Evolutionary conservation across 2,329 filamentous ascomycete species (phyloP).

Genomic region (Fusarium sp.): DNA sequence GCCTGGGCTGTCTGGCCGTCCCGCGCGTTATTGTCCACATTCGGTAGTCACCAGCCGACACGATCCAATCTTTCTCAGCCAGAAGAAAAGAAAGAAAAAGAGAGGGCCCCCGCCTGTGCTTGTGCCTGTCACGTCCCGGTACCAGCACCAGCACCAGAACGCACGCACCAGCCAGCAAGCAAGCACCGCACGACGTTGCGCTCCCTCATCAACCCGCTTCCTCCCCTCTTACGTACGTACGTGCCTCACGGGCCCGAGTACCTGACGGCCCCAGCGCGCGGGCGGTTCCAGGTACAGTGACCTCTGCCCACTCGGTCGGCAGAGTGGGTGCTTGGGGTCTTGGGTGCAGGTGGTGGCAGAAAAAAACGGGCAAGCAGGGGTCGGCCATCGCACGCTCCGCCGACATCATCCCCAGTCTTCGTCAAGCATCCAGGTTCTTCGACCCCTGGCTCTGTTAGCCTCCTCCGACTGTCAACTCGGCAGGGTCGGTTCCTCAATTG

Average conservation of each 20-base stretch:
- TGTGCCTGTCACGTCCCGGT: background rate
- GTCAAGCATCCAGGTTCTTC: constrained; percentile 43
- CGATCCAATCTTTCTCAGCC: constrained; percentile 21
- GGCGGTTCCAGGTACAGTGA: constrained; percentile 46
- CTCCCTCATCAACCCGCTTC: background rate
- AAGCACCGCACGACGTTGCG: background rate
- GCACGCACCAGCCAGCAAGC: background rate
- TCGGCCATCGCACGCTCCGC: constrained; percentile 25
- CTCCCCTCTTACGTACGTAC: background rate
- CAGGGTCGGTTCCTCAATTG: constrained; percentile 47
- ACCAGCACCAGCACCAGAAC: background rate
- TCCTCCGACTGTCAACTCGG: constrained; percentile 46
- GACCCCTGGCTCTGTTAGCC: constrained; percentile 45
- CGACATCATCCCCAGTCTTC: constrained; percentile 43
- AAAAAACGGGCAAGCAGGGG: constrained; percentile 46
- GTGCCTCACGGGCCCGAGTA: constrained; percentile 19
- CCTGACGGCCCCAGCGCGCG: constrained; percentile 28
- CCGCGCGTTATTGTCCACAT: constrained; percentile 29
- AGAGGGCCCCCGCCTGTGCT: background rate
- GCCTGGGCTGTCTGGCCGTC: constrained; percentile 1
- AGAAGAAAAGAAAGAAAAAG: constrained; percentile 4
- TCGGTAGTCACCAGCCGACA: constrained; percentile 30
- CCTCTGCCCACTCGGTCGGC: constrained; percentile 32
- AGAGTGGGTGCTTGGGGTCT: constrained; percentile 21
- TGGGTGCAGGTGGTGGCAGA: constrained; percentile 30